Evolutionary conservation across 2,329 filamentous ascomycete genomes (phyloP).

Genomic region (Pseudogymnoascus sp.): DNA sequence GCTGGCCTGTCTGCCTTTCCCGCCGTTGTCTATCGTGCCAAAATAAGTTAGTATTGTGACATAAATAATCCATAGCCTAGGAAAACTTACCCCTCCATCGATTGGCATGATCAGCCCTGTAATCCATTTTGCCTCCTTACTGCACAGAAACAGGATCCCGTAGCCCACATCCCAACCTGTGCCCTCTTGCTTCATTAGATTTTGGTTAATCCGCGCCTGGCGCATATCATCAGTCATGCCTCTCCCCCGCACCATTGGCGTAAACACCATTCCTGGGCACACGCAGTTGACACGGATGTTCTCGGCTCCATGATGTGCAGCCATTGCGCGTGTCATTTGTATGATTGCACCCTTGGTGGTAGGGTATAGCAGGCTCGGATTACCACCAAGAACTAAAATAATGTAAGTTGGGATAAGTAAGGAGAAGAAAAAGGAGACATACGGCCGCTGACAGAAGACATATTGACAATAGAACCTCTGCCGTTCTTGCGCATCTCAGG

Average conservation of each 20-base stretch:
- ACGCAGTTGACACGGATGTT: conserved; percentile 48
- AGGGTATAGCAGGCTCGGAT: conserved; percentile 38
- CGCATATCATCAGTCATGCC: conserved; percentile 35
- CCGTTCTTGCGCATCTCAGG: conserved; percentile 49
- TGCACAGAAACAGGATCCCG: conserved; percentile 43
- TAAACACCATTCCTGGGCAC: conserved; percentile 43
- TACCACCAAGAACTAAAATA: conserved; percentile 31
- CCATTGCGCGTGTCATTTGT: conserved; percentile 49
- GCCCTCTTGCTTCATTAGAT: conserved; percentile 47
- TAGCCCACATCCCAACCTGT: conserved; percentile 46
- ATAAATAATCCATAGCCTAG: background rate
- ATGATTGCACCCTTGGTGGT: conserved; percentile 43
- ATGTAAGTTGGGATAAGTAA: background rate
- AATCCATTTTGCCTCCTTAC: conserved; percentile 44
- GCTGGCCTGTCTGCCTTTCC: conserved; percentile 22
- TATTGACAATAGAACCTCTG: conserved; percentile 31
- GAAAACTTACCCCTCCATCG: conserved; percentile 33
- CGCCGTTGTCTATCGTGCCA: conserved; percentile 18
- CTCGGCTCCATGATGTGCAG: conserved; percentile 42
- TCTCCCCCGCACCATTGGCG: conserved; percentile 36
- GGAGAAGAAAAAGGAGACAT: conserved; percentile 6
- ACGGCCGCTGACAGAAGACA: conserved; percentile 29
- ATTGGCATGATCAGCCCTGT: conserved; percentile 40
- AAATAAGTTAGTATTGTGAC: background rate
- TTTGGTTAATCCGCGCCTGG: conserved; percentile 34